These are phyloP conservation scores for Sporopachydermia cereana DNA, from an alignment of 1,139 yeast species.

Conservation along the genomic window DNA sequence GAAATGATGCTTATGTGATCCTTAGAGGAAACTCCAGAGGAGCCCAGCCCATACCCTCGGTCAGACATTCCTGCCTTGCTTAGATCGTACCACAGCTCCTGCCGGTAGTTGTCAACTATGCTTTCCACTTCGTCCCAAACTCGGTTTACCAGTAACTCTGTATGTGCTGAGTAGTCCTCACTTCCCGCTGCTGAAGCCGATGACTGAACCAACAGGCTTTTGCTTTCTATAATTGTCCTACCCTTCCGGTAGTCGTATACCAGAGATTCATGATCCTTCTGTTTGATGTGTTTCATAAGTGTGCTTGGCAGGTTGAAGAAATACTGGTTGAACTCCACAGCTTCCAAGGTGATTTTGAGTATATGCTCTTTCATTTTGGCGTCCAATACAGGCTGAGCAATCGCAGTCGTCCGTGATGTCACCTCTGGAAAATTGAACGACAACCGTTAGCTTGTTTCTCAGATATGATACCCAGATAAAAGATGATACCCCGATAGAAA, in stretches of 20 bases:
- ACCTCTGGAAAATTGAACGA: slow-evolving; percentile 3
- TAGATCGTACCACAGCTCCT: slow-evolving; percentile 49
- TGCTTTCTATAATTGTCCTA: slow-evolving; percentile 23
- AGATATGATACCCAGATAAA: too few relatives aligned
- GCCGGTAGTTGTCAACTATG: slow-evolving; percentile 54
- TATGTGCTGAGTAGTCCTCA: slow-evolving; percentile 17
- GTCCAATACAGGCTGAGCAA: slow-evolving; percentile 68
- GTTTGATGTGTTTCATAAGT: slow-evolving; percentile 40
- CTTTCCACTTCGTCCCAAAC: slow-evolving; percentile 60
- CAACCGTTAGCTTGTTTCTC: too few relatives aligned
- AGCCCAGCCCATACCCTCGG: slow-evolving; percentile 8
- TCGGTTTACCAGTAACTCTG: slow-evolving; percentile 29
- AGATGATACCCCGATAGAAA: too few relatives aligned
- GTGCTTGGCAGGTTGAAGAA: slow-evolving; percentile 64
- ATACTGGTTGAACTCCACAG: slow-evolving; percentile 48
- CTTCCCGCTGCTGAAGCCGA: slow-evolving; percentile 18
- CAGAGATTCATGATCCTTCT: slow-evolving; percentile 58
- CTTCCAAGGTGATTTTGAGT: slow-evolving; percentile 45
- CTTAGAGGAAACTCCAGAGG: slow-evolving; percentile 18
- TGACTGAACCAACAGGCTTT: background rate
- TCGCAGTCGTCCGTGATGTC: slow-evolving; percentile 35
- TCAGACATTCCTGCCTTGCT: slow-evolving; percentile 21
- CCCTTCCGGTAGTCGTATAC: slow-evolving; percentile 60
- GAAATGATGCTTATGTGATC: slow-evolving; percentile 46
- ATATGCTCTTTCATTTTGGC: slow-evolving; percentile 49